Evolutionary conservation across 2,329 filamentous ascomycete species (phyloP).

Genomic region (Fusarium papillatum): DNA sequence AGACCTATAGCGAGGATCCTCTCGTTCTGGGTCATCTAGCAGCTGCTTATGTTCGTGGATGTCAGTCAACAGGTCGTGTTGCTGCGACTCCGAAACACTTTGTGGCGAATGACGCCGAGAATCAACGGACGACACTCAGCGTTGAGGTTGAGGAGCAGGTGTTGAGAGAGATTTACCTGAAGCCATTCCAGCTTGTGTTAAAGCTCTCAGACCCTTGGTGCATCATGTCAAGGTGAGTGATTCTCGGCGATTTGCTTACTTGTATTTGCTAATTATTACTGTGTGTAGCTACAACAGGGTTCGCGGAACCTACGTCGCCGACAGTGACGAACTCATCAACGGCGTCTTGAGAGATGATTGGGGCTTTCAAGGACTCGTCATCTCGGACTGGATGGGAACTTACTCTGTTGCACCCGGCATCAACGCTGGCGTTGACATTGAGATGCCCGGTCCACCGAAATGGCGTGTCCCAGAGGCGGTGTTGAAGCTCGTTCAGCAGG

Average conservation of each 20-base stretch:
- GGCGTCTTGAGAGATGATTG: neutral
- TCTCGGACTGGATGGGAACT: neutral
- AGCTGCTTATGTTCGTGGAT: neutral
- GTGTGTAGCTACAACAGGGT: neutral
- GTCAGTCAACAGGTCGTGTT: neutral
- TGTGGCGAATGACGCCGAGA: neutral
- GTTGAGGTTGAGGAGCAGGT: neutral
- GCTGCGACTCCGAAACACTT: neutral
- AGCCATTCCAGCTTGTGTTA: neutral
- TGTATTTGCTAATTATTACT: neutral
- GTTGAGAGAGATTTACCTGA: neutral
- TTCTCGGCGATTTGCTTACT: neutral
- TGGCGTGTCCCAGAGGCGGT: neutral
- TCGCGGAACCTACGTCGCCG: neutral
- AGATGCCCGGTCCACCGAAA: slow-evolving; percentile 1
- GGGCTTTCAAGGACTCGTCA: neutral
- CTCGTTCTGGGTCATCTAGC: neutral
- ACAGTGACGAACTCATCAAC: neutral
- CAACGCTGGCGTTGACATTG: neutral
- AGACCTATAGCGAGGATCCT: slow-evolving; percentile 2
- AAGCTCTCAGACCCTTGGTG: neutral
- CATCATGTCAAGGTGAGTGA: neutral
- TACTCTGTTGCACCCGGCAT: neutral
- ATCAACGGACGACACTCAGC: neutral
- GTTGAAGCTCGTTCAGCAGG: neutral